phyloP scores from a whole-genome alignment of 2,329 filamentous ascomycete genomes.

The Periconia sp. region DNA sequence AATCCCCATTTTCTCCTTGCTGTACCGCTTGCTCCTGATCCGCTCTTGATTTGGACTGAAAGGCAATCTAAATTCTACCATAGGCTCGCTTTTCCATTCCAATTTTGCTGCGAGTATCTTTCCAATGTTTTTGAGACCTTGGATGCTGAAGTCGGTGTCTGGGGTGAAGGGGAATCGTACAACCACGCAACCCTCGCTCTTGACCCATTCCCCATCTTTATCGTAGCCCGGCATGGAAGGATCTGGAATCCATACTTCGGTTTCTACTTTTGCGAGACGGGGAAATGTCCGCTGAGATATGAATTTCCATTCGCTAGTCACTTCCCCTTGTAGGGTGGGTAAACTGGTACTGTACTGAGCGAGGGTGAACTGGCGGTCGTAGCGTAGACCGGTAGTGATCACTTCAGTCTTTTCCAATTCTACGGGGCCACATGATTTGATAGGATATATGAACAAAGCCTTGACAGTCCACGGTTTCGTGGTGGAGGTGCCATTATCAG shows the following conservation, averaged over 20 bases:
- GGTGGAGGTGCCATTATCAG: conserved; percentile 26
- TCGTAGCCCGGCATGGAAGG: conserved; percentile 55
- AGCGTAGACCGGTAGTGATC: conserved; percentile 68
- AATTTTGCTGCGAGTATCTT: conserved; percentile 38
- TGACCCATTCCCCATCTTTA: conserved; percentile 51
- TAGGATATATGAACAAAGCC: conserved; percentile 76
- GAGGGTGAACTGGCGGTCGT: conserved; percentile 82
- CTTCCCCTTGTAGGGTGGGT: conserved; percentile 47
- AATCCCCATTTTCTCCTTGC: conserved; percentile 62
- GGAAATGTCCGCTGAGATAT: conserved; percentile 71
- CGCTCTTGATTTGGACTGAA: conserved; percentile 62
- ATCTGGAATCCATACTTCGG: conserved; percentile 71
- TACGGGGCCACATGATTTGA: conserved; percentile 80
- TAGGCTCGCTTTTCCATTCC: conserved; percentile 52
- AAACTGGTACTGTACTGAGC: conserved; percentile 59
- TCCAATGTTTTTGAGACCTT: conserved; percentile 35
- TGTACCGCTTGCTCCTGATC: conserved; percentile 62
- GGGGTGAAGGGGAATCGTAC: conserved; percentile 63
- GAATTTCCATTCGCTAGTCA: conserved; percentile 62
- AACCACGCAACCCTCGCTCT: conserved; percentile 63
- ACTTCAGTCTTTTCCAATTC: conserved; percentile 69
- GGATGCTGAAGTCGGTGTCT: conserved; percentile 33
- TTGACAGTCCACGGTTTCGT: conserved; percentile 53
- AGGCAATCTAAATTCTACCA: conserved; percentile 68
- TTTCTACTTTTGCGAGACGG: conserved; percentile 68